These are phyloP conservation scores for Yamadazyma ubonensis DNA, from an alignment of 805 yeast species.

Conservation along the genomic window DNA sequence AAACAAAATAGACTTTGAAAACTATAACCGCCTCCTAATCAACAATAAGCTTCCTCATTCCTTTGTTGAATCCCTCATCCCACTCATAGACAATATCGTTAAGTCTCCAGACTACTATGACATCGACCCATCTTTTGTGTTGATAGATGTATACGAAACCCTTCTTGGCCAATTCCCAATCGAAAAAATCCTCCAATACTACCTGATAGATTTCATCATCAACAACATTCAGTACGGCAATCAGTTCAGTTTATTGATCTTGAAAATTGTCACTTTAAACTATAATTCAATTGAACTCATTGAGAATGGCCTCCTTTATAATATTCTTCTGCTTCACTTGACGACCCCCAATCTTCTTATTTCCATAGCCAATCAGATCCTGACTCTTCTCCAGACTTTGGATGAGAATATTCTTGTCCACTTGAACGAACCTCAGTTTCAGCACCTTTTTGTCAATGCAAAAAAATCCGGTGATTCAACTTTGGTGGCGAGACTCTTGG, in stretches of 20 bases:
- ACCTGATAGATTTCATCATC: slow-evolving; percentile 17
- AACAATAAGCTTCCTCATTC: not conserved
- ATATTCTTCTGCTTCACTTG: slow-evolving; percentile 7
- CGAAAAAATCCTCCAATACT: slow-evolving; percentile 5
- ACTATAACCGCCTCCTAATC: slow-evolving; percentile 2
- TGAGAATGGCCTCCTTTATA: not conserved
- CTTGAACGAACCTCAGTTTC: slow-evolving; percentile 2
- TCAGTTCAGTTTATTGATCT: slow-evolving; percentile 14
- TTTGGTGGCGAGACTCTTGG: slow-evolving; percentile 9
- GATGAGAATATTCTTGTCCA: not conserved
- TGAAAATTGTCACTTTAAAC: slow-evolving; percentile 13
- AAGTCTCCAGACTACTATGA: slow-evolving; percentile 8
- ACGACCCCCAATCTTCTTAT: slow-evolving; percentile 2
- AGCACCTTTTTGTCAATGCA: slow-evolving; percentile 4
- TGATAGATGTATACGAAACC: slow-evolving; percentile 8
- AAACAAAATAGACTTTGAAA: slow-evolving; percentile 5
- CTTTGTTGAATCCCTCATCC: slow-evolving; percentile 4
- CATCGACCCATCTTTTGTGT: slow-evolving; percentile 5
- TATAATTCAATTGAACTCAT: slow-evolving; percentile 5
- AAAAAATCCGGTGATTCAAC: slow-evolving; percentile 6
- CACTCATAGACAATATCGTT: slow-evolving; percentile 3
- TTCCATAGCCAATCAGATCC: slow-evolving; percentile 4
- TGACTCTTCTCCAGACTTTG: not conserved
- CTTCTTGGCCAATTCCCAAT: slow-evolving; percentile 4
- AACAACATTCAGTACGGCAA: slow-evolving; percentile 12